Evolutionary conservation across 257 asterid species (phyloP).

Genomic region (Ophiorrhiza pumila): DNA sequence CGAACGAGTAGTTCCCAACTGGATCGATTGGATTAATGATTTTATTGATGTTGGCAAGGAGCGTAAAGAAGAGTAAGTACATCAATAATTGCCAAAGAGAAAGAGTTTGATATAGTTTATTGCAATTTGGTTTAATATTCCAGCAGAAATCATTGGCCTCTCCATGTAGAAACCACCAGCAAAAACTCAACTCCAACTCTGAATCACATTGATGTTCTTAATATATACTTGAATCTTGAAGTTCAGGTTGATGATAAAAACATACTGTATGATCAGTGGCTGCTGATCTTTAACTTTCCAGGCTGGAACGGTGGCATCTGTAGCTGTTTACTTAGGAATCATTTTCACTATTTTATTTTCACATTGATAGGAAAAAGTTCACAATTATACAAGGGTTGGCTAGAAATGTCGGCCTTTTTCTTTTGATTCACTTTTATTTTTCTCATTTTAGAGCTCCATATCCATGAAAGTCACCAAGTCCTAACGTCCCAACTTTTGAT

Average conservation of each 20-base stretch:
- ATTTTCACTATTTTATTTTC: neutral
- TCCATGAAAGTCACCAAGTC: neutral
- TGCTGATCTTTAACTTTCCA: constrained; percentile 8
- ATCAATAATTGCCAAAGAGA: neutral
- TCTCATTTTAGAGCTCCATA: neutral
- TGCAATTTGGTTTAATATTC: neutral
- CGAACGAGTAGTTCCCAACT: constrained; percentile 1
- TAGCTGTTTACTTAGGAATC: neutral
- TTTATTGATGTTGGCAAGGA: neutral
- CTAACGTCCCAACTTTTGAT: neutral
- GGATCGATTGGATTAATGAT: neutral
- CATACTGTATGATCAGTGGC: too few species aligned
- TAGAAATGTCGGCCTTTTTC: neutral
- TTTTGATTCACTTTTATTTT: neutral
- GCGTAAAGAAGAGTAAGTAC: too few species aligned
- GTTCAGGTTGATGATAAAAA: too few species aligned
- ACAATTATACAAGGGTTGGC: neutral
- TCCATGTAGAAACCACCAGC: too few species aligned
- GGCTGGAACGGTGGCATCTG: constrained; percentile 8
- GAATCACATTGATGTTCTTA: too few species aligned
- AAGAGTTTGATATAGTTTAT: neutral
- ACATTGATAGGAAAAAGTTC: neutral
- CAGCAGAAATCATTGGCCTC: too few species aligned
- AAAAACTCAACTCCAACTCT: too few species aligned
- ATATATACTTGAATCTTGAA: too few species aligned